phyloP scores from a whole-genome alignment of 2,329 filamentous ascomycete species.

The Gaeumannomyces sp. region DNA sequence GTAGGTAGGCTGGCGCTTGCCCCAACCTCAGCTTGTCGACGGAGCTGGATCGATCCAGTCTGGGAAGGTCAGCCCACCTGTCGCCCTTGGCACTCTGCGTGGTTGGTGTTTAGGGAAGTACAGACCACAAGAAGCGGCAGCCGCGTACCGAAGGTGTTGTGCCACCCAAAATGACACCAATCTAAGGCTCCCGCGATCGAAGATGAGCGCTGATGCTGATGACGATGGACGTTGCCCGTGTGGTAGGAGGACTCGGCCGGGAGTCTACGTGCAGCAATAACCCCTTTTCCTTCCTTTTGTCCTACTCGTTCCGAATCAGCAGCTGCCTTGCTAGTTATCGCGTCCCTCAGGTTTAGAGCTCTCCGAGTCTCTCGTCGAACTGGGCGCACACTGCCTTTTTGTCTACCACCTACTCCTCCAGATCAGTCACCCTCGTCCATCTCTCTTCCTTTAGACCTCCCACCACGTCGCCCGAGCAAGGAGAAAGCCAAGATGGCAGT shows the following conservation, averaged over 20 bases:
- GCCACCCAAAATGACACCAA: not conserved
- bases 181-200: not conserved
- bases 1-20: not conserved
- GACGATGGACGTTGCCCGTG: not conserved
- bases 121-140: not conserved
- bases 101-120: not conserved
- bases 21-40: not conserved
- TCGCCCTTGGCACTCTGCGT: not conserved
- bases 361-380: not conserved
- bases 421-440: not conserved
- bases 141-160: not conserved
- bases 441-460: not conserved
- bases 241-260: not conserved
- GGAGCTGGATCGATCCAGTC: too few species aligned
- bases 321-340: not conserved
- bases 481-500: not conserved
- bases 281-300: not conserved
- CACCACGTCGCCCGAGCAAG: not conserved
- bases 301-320: not conserved
- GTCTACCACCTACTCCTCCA: not conserved
- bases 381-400: not conserved
- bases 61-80: not conserved
- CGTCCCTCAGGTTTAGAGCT: not conserved
- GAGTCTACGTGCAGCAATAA: not conserved
- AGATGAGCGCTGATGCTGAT: not conserved